Evolutionary conservation across 441 rosid genomes (phyloP).

Genomic region (Aleurites moluccanus): DNA sequence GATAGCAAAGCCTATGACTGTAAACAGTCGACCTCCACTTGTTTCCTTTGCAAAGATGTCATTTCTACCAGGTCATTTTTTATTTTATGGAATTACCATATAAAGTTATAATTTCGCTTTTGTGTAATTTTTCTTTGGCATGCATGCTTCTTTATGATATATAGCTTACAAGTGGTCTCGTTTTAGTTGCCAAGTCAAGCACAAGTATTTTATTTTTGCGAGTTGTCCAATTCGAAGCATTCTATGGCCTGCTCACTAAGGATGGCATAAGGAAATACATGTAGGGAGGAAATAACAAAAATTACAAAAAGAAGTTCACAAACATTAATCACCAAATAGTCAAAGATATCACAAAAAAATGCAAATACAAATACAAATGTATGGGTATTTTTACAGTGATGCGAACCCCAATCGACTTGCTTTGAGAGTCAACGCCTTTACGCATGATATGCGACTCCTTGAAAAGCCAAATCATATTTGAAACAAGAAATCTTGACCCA

Average conservation of each 20-base stretch:
- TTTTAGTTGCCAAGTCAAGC: constrained; percentile 2
- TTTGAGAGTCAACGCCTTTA: too few species aligned
- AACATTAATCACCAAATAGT: not conserved
- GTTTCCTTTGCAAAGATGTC: constrained; percentile 76
- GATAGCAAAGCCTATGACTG: constrained; percentile 73
- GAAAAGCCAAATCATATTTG: too few species aligned
- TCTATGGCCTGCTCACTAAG: not conserved
- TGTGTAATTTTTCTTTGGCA: not conserved
- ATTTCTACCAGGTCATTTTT: constrained; percentile 73
- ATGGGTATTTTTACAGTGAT: not conserved
- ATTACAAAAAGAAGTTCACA: not conserved
- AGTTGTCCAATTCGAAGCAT: not conserved
- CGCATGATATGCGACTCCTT: too few species aligned
- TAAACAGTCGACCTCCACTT: constrained; percentile 64
- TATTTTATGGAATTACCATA: not conserved
- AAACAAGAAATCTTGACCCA: too few species aligned
- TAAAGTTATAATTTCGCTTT: not conserved
- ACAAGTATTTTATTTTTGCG: not conserved
- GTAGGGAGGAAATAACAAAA: not conserved
- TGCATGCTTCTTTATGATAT: not conserved
- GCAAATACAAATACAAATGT: not conserved
- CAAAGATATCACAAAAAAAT: not conserved
- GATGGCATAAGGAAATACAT: not conserved
- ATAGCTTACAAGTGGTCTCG: not conserved
- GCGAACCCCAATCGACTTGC: too few species aligned